These are phyloP conservation scores for Geotrichum histeridarum DNA, from an alignment of 1,139 yeast genomes.

Conservation along the genomic window DNA sequence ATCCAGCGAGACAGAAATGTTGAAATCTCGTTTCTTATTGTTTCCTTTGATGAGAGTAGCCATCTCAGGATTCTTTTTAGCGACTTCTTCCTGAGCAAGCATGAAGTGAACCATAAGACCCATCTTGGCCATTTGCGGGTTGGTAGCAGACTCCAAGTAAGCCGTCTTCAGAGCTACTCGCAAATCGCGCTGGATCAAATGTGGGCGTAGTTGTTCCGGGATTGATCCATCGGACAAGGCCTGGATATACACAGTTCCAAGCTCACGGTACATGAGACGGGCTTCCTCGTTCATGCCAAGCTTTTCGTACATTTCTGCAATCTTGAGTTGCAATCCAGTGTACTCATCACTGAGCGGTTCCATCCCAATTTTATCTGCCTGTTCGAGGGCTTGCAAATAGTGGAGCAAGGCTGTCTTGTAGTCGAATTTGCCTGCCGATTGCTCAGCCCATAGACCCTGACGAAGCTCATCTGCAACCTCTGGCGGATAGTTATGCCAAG, in stretches of 20 bases:
- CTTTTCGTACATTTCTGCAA: slow-evolving; percentile 81
- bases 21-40: slow-evolving; percentile 19
- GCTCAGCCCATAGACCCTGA: slow-evolving; percentile 78
- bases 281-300: slow-evolving; percentile 60
- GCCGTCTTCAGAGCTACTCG: slow-evolving; percentile 64
- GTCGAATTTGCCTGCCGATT: slow-evolving; percentile 55
- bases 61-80: slow-evolving; percentile 33
- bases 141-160: slow-evolving; percentile 46
- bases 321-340: slow-evolving; percentile 80
- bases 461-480: slow-evolving; percentile 65
- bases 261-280: slow-evolving; percentile 57
- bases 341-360: slow-evolving; percentile 57
- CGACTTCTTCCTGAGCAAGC: slow-evolving; percentile 59
- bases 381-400: slow-evolving; percentile 54
- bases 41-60: slow-evolving; percentile 27
- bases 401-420: slow-evolving; percentile 61
- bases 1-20: slow-evolving; percentile 22
- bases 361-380: slow-evolving; percentile 46
- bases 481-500: slow-evolving; percentile 43
- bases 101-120: slow-evolving; percentile 58
- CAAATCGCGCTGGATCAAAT: slow-evolving; percentile 64
- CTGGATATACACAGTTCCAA: slow-evolving; percentile 54
- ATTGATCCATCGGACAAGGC: slow-evolving; percentile 45
- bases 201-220: slow-evolving; percentile 41
- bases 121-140: slow-evolving; percentile 54